Base-by-base conservation (phyloP, 805 yeast genomes). In the Lipomyces starkeyi region DNA sequence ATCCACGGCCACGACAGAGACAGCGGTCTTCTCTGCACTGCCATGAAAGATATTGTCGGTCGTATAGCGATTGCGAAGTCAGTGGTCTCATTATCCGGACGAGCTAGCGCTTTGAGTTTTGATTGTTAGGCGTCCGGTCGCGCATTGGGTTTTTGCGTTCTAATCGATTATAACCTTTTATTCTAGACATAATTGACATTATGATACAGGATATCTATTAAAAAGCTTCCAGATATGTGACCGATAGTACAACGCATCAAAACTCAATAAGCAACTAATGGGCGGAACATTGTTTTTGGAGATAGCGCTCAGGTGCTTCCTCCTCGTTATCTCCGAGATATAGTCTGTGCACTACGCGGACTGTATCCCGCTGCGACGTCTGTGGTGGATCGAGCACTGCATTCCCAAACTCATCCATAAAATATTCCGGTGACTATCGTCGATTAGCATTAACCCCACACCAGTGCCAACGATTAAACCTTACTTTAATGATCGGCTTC, bases 221-320 rank as follows among this genome's bases (percentile, higher is more conserved):
- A n/a, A n/a, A 17, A 43, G 7, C 47, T 17, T 43, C 49, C 22
- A 43, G 49, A 43, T 43, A 43, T n/a, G 17, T 37, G 43, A 37
- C 13, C 43, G 43, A 37, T 37, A 37, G 43, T 11, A 37, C 22
- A 17, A 8, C 25, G 3, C 49, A 13, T 40, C 58, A 37, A 22
- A 32, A 25, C 37, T 34, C 22, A 29, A n/a, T n/a, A 43, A 43
- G 13, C 49, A 6, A 43, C 22, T 43, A 43, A 17, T 43, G 49
- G 20, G 49, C 22, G 22, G 14, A 17, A 43, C 11, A 17, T 7
- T 17, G 49, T 57, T 68, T 68, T 14, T 65, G 61, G 29, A 63
- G 56, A 63, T 68, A 68, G n/a, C 71, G 54, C 32, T 59, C 57
- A 22, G 71, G 71, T 27, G 66, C 71, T 32, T 68, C 70, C 32